Conservation (phyloP, 2,329 filamentous ascomycete genomes). For the Cordyceps javanica region DNA sequence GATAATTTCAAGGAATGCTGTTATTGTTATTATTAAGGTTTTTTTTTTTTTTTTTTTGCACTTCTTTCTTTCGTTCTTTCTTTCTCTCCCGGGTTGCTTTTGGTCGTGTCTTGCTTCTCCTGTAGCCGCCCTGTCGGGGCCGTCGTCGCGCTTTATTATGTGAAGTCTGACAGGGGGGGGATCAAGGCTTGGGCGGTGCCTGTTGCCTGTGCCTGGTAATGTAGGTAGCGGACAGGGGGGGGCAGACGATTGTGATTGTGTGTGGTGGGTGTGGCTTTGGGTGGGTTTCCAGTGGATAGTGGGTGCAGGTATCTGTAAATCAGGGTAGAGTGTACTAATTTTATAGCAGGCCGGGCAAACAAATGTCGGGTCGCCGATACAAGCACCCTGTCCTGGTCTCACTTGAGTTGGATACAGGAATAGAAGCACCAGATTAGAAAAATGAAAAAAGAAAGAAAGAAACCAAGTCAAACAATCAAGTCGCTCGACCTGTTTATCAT, state of each 20-base stretch:
- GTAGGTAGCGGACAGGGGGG: neutral
- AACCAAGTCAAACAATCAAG: neutral
- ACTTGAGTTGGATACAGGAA: neutral
- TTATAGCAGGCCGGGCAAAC: neutral
- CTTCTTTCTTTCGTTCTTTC: neutral
- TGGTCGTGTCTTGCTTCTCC: neutral
- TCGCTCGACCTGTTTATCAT: neutral
- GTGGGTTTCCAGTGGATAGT: neutral
- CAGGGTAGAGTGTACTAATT: slow-evolving; percentile 1
- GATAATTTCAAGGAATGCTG: neutral
- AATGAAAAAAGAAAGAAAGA: neutral
- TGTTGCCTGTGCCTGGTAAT: neutral
- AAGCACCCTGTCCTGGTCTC: neutral
- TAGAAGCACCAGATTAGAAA: neutral
- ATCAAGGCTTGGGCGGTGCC: neutral
- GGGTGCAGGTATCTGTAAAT: neutral
- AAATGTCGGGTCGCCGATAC: neutral
- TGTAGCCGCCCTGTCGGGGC: neutral
- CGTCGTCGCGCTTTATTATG: slow-evolving; percentile 10
- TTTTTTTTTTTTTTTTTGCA: neutral
- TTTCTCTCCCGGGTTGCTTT: neutral
- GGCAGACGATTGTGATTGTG: neutral
- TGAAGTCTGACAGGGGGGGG: slow-evolving; percentile 2
- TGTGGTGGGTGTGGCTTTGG: neutral
- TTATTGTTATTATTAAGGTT: neutral